Percentiles rank a stretch among this genome's conserved stretches.
Evolutionary conservation across 83 land plant species (phyloP).

Genomic region (Thuja plicata): DNA sequence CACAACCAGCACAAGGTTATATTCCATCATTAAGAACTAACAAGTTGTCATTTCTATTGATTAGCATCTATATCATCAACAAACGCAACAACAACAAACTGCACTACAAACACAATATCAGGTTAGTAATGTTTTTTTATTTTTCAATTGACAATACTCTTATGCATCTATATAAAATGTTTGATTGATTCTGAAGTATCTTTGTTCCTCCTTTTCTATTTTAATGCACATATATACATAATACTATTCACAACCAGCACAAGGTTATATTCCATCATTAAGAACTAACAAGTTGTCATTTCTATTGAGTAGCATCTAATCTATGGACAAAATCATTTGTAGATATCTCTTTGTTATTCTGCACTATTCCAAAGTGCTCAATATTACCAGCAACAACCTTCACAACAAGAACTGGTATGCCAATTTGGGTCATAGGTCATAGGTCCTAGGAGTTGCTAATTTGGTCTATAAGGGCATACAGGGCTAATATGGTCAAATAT

Average conservation of each 20-base stretch:
- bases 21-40: too few relatives aligned
- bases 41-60: too few relatives aligned
- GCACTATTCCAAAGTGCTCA: background rate
- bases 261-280: background rate
- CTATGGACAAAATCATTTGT: background rate
- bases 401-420: background rate
- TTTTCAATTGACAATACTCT: background rate
- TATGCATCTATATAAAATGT: background rate
- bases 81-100: too few relatives aligned
- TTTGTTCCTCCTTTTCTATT: background rate
- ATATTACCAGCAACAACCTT: conserved; percentile 3
- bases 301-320: background rate
- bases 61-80: conserved; percentile 2
- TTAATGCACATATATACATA: background rate
- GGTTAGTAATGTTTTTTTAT: background rate
- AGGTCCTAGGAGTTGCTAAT: too few relatives aligned
- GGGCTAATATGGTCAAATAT: too few relatives aligned
- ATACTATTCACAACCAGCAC: conserved; percentile 11
- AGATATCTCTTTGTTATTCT: background rate
- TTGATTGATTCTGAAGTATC: background rate
- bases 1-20: conserved; percentile 9
- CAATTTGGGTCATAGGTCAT: too few relatives aligned
- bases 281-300: background rate
- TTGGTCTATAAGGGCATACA: too few relatives aligned
- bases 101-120: conserved; percentile 13